Evolutionary conservation across 2,329 filamentous ascomycete genomes (phyloP).

Genomic region (Fusarium domesticum): DNA sequence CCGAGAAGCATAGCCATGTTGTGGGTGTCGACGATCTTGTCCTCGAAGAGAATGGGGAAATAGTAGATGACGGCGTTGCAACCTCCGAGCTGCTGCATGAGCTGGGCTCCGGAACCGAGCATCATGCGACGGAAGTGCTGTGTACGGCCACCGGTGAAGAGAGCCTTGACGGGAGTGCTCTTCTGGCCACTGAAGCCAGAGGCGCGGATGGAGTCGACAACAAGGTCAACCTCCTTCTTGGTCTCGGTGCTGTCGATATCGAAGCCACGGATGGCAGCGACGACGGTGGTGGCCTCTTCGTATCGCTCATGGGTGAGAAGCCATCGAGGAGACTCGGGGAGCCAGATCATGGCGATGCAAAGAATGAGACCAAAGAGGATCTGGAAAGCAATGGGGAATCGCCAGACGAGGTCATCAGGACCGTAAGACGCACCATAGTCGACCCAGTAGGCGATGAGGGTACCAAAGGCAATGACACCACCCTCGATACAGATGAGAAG

Average conservation of each 20-base stretch:
- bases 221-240: slow-evolving; percentile 56
- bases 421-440: slow-evolving; percentile 43
- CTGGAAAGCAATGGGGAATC: slow-evolving; percentile 50
- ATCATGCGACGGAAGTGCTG: slow-evolving; percentile 65
- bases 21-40: slow-evolving; percentile 30
- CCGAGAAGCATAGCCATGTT: slow-evolving; percentile 51
- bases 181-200: slow-evolving; percentile 45
- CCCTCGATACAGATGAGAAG: slow-evolving; percentile 52
- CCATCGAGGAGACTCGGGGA: slow-evolving; percentile 48
- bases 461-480: slow-evolving; percentile 41
- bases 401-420: slow-evolving; percentile 47
- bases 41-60: slow-evolving; percentile 54
- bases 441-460: slow-evolving; percentile 45
- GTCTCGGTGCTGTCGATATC: slow-evolving; percentile 55
- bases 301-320: slow-evolving; percentile 47
- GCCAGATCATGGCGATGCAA: slow-evolving; percentile 41
- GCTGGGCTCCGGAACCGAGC: slow-evolving; percentile 56
- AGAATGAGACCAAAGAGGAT: slow-evolving; percentile 42
- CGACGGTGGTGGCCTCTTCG: slow-evolving; percentile 37
- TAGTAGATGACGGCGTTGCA: slow-evolving; percentile 62
- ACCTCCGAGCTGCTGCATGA: slow-evolving; percentile 61
- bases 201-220: slow-evolving; percentile 47
- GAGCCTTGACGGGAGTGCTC: slow-evolving; percentile 48
- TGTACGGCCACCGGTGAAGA: slow-evolving; percentile 61
- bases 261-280: slow-evolving; percentile 32